phyloP scores from a whole-genome alignment of 2,329 filamentous ascomycete genomes.

The Teratosphaeriaceae sp. region DNA sequence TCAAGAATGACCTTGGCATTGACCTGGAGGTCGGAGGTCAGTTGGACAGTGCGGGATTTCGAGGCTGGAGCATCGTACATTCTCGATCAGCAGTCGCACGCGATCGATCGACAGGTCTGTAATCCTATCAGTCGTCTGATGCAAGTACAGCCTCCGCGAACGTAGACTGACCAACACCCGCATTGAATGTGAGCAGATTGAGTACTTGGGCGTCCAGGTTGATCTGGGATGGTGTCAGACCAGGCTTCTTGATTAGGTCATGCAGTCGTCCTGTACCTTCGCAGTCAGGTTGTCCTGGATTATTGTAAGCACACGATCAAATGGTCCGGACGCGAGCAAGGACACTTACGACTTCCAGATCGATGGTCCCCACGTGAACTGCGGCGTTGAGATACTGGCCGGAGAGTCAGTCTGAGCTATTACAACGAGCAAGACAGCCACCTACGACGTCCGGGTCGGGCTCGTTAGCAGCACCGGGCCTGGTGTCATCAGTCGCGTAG shows the following conservation, averaged over 20 bases:
- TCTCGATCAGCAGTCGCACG: constrained; percentile 56
- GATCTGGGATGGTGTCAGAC: constrained; percentile 31
- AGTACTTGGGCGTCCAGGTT: constrained; percentile 57
- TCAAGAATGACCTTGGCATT: constrained; percentile 53
- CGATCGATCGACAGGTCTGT: constrained; percentile 38
- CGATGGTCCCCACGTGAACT: constrained; percentile 53
- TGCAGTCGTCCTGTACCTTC: constrained; percentile 38
- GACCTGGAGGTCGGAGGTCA: constrained; percentile 21
- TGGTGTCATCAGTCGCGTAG: constrained; percentile 13
- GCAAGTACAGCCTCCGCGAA: not conserved
- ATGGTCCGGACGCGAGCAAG: too few relatives aligned
- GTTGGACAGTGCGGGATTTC: not conserved
- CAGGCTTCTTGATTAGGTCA: constrained; percentile 8
- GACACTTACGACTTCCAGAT: constrained; percentile 47
- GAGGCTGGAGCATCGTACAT: constrained; percentile 27
- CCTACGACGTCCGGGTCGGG: constrained; percentile 49
- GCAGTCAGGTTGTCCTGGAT: not conserved
- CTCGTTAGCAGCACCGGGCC: constrained; percentile 8
- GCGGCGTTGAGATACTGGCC: constrained; percentile 52
- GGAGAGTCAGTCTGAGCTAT: too few relatives aligned
- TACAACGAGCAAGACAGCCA: too few relatives aligned
- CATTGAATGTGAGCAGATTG: constrained; percentile 48
- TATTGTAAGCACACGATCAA: too few relatives aligned
- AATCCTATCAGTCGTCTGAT: not conserved
- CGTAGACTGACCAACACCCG: constrained; percentile 32